Percentiles rank a stretch among this genome's conserved stretches.
phyloP scores from a whole-genome alignment of 306 rosid genomes.

The Notholithocarpus densiflorus region DNA sequence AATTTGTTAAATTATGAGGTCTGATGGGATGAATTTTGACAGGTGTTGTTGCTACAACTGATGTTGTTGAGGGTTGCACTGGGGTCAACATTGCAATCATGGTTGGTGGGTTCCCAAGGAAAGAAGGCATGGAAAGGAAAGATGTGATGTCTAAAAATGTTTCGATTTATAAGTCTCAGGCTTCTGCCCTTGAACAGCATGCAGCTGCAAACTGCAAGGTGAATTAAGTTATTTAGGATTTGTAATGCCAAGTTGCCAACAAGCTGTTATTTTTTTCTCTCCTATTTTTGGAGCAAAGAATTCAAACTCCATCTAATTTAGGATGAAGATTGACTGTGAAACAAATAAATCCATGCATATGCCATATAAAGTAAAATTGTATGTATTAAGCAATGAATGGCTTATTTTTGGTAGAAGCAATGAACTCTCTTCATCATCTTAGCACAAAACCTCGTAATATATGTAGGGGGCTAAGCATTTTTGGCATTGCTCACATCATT shows the following conservation, averaged over 20 bases:
- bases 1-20: slow-evolving; percentile 1
- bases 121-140: slow-evolving; percentile 98
- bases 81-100: slow-evolving; percentile 85
- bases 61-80: slow-evolving; percentile 92
- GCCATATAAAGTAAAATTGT: background rate
- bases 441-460: background rate
- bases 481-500: background rate
- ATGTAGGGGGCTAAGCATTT: background rate
- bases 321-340: no score
- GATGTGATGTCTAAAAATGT: slow-evolving; percentile 96
- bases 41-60: slow-evolving; percentile 99
- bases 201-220: slow-evolving; percentile 98
- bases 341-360: background rate
- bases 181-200: slow-evolving; percentile 91
- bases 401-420: background rate
- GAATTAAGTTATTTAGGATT: background rate
- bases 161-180: slow-evolving; percentile 91
- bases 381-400: background rate
- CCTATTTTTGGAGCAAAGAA: no score
- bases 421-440: background rate
- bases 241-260: no score
- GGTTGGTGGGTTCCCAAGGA: slow-evolving; percentile 99
- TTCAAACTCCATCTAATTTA: no score
- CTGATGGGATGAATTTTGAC: slow-evolving; percentile 21
- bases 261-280: no score